Conservation (phyloP, 2,329 filamentous ascomycete genomes). For the Diaporthe citriasiana region DNA sequence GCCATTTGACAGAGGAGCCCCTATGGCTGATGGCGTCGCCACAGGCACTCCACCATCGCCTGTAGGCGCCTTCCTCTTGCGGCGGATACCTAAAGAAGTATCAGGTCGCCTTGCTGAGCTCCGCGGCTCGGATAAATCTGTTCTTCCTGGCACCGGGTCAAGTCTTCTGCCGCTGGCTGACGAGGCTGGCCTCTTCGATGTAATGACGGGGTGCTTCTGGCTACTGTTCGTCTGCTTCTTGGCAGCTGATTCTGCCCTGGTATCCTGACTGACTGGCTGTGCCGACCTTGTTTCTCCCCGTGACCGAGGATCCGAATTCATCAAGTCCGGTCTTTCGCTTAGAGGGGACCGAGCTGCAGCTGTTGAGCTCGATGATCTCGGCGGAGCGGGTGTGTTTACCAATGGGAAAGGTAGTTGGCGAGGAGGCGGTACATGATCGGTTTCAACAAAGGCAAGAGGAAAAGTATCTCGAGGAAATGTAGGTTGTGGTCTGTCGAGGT, state of each 20-base stretch:
- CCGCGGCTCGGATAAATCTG: not conserved
- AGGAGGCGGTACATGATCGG: slow-evolving; percentile 5
- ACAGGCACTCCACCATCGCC: not conserved
- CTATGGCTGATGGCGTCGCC: not conserved
- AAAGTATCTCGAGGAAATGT: not conserved
- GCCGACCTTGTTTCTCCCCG: too few relatives aligned
- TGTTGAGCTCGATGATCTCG: not conserved
- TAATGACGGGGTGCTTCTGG: not conserved
- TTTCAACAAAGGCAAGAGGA: not conserved
- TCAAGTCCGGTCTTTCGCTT: not conserved
- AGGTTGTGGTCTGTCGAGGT: not conserved
- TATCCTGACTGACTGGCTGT: not conserved
- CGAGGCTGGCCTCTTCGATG: not conserved
- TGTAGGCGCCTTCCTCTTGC: not conserved
- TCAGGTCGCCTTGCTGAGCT: not conserved
- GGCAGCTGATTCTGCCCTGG: not conserved
- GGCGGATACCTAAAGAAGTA: not conserved
- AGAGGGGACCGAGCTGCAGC: not conserved
- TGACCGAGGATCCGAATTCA: not conserved
- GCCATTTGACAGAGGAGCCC: not conserved
- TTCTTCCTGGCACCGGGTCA: not conserved
- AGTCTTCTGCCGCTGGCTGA: not conserved
- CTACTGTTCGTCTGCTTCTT: not conserved
- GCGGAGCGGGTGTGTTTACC: not conserved
- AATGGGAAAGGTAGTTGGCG: not conserved